Conservation (phyloP, 306 rosid genomes). For the Biancaea sappan region DNA sequence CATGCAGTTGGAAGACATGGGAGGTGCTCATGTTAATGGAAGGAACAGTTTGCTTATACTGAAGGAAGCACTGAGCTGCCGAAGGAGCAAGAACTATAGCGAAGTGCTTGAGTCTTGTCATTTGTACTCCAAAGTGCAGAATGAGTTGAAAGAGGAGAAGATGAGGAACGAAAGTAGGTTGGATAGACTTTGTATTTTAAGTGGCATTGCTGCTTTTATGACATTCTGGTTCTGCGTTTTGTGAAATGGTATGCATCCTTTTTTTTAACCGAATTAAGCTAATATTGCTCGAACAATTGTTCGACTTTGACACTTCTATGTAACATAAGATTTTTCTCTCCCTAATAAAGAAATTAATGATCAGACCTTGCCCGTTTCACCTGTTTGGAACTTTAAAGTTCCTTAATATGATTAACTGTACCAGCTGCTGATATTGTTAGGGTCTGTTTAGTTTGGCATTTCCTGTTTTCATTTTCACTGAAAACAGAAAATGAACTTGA, state of each 20-base stretch:
- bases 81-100: conserved; percentile 69
- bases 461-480: no score
- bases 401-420: neutral
- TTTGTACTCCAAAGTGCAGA: conserved; percentile 69
- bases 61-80: conserved; percentile 73
- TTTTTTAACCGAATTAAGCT: conserved; percentile 33
- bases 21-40: conserved; percentile 77
- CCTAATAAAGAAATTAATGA: conserved; percentile 18
- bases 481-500: no score
- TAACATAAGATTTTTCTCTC: conserved; percentile 35
- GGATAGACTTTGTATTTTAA: conserved; percentile 46
- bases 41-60: conserved; percentile 81
- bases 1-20: conserved; percentile 94
- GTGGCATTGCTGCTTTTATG: conserved; percentile 50
- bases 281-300: conserved; percentile 24
- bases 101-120: conserved; percentile 81
- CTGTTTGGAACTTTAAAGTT: conserved; percentile 8
- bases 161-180: conserved; percentile 79
- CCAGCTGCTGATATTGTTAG: neutral
- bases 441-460: no score
- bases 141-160: conserved; percentile 81
- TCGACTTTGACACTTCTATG: conserved; percentile 29
- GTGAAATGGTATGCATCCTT: conserved; percentile 42
- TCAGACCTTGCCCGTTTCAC: neutral
- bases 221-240: conserved; percentile 51